Conservation (phyloP, 2,329 filamentous ascomycete genomes). For the Phialemoniopsis sp. region DNA sequence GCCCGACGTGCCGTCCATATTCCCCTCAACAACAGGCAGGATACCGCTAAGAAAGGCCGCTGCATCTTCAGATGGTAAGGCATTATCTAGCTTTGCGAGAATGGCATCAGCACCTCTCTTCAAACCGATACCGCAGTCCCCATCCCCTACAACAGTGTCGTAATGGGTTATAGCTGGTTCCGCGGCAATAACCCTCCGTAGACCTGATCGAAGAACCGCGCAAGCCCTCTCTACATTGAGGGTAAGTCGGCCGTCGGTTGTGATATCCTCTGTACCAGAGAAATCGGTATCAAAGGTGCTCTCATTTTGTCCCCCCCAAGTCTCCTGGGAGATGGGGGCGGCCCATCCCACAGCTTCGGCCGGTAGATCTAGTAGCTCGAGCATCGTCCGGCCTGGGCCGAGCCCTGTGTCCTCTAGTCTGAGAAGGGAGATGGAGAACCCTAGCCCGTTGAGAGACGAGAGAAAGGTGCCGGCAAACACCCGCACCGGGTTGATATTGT, state of each 20-base stretch:
- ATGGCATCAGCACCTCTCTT: slow-evolving; percentile 79
- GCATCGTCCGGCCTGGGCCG: slow-evolving; percentile 50
- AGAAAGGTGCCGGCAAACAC: slow-evolving; percentile 67
- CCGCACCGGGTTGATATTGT: slow-evolving; percentile 57
- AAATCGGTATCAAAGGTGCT: slow-evolving; percentile 37
- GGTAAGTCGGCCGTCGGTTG: slow-evolving; percentile 45
- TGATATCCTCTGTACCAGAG: slow-evolving; percentile 21
- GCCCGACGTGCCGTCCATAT: slow-evolving; percentile 58
- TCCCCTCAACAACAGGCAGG: slow-evolving; percentile 49
- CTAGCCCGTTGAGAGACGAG: slow-evolving; percentile 71
- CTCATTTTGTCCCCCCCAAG: slow-evolving; percentile 56
- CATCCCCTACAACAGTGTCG: slow-evolving; percentile 83
- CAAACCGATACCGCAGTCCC: slow-evolving; percentile 83
- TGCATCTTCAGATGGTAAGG: no score
- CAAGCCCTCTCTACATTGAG: slow-evolving; percentile 46
- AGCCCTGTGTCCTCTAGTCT: slow-evolving; percentile 61
- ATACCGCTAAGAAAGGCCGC: no score
- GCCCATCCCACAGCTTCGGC: slow-evolving; percentile 65
- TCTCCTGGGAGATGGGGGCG: slow-evolving; percentile 55
- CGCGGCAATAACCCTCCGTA: slow-evolving; percentile 58
- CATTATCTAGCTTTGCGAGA: slow-evolving; percentile 10
- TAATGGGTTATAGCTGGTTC: slow-evolving; percentile 70
- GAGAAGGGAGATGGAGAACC: slow-evolving; percentile 67
- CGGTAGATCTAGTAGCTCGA: slow-evolving; percentile 65
- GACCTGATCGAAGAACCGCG: slow-evolving; percentile 49